Evolutionary conservation across 2,329 filamentous ascomycete species (phyloP).

Genomic region (Byssochlamys sp.): DNA sequence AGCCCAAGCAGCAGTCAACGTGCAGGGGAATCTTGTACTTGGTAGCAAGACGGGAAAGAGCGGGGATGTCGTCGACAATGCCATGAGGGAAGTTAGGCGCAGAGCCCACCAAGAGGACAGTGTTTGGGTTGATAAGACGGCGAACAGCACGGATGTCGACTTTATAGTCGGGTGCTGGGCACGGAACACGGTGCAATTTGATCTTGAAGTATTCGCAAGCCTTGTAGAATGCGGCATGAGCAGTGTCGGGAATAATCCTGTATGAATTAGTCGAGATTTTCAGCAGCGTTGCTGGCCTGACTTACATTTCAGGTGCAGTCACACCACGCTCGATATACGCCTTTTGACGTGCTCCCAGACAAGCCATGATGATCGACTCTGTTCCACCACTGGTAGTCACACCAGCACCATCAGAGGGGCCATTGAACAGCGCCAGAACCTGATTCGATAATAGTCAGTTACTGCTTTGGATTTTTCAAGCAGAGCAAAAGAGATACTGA

Average conservation of each 20-base stretch:
- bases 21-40: slow-evolving; percentile 77
- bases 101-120: slow-evolving; percentile 81
- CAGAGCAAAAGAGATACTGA: slow-evolving; percentile 29
- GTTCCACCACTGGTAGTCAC: slow-evolving; percentile 88
- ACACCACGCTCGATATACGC: slow-evolving; percentile 75
- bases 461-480: not conserved
- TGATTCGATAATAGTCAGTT: slow-evolving; percentile 13
- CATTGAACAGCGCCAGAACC: slow-evolving; percentile 74
- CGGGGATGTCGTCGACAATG: slow-evolving; percentile 88
- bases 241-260: slow-evolving; percentile 87
- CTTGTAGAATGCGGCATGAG: slow-evolving; percentile 93
- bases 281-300: slow-evolving; percentile 3
- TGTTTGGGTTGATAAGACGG: slow-evolving; percentile 87
- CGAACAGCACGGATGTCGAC: slow-evolving; percentile 69
- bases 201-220: slow-evolving; percentile 93
- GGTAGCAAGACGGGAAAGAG: slow-evolving; percentile 71
- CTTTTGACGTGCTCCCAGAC: slow-evolving; percentile 80
- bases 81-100: slow-evolving; percentile 97
- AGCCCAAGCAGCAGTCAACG: slow-evolving; percentile 94
- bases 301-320: slow-evolving; percentile 87
- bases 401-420: slow-evolving; percentile 72
- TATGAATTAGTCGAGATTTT: slow-evolving; percentile 9
- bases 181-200: slow-evolving; percentile 79
- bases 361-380: slow-evolving; percentile 94
- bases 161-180: slow-evolving; percentile 75